Conservation (phyloP, 208 protist genomes). For the Crithidia thermophila region DNA sequence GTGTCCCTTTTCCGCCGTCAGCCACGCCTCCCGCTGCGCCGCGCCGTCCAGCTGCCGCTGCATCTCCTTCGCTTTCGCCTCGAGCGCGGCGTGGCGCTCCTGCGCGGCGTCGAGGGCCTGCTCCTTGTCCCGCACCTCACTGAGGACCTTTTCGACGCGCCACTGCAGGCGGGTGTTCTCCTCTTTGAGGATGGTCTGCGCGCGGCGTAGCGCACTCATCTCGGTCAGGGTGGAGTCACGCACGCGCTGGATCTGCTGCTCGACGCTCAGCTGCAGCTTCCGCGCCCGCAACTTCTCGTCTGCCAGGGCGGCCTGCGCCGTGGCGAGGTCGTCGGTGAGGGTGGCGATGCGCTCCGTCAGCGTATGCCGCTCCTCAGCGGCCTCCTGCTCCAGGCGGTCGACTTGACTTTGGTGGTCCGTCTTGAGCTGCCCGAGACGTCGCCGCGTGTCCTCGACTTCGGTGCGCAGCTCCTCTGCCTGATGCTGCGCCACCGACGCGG, state of each 20-base stretch:
- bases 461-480: constrained; percentile 40
- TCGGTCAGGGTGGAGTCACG: constrained; percentile 48
- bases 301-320: constrained; percentile 18
- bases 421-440: constrained; percentile 29
- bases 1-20: constrained; percentile 47
- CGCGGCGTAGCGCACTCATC: constrained; percentile 53
- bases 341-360: constrained; percentile 37
- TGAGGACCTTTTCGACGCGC: constrained; percentile 38
- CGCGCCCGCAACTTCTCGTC: constrained; percentile 35
- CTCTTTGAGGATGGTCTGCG: constrained; percentile 37
- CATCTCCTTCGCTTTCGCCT: constrained; percentile 31
- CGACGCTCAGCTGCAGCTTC: constrained; percentile 39
- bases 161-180: constrained; percentile 47
- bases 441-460: constrained; percentile 32
- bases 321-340: constrained; percentile 35
- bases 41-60: constrained; percentile 42
- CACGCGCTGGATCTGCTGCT: constrained; percentile 45
- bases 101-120: constrained; percentile 12
- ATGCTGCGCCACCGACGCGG: constrained; percentile 47
- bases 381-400: constrained; percentile 26
- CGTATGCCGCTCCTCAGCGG: constrained; percentile 36
- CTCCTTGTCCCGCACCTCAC: constrained; percentile 34
- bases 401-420: constrained; percentile 41
- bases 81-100: constrained; percentile 23
- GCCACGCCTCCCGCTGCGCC: constrained; percentile 68